These are phyloP conservation scores for Apophysomyces ossiformis DNA, from an alignment of 371 early-diverging fungal genomes.

Conservation along the genomic window DNA sequence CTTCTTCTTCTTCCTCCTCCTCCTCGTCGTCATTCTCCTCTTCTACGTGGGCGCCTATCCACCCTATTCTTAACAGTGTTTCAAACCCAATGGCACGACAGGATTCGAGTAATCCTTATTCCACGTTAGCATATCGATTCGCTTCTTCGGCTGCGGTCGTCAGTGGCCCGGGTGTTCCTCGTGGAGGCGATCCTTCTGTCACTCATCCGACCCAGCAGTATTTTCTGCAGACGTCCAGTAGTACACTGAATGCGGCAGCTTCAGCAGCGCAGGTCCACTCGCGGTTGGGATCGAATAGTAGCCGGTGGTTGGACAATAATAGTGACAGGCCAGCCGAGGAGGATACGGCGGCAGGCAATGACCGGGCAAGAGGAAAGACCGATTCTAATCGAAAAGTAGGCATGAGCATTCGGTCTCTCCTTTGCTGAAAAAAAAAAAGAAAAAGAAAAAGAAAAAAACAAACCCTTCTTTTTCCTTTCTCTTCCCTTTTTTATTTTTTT, in stretches of 20 bases:
- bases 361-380: constrained; percentile 26
- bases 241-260: constrained; percentile 47
- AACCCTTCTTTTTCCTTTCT: neutral
- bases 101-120: constrained; percentile 23
- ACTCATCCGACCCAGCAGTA: constrained; percentile 53
- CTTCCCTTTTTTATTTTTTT: neutral
- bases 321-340: neutral
- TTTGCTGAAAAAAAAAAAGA: constrained; percentile 12
- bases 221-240: constrained; percentile 49
- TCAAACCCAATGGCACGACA: constrained; percentile 2
- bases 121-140: constrained; percentile 25
- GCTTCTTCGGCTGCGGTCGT: constrained; percentile 20
- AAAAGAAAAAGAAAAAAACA: too few relatives aligned
- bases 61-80: neutral
- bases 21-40: too few relatives aligned
- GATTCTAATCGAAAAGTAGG: constrained; percentile 27
- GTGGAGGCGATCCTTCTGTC: constrained; percentile 19
- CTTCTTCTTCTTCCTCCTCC: neutral
- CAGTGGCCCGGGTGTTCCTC: constrained; percentile 22
- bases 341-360: constrained; percentile 25
- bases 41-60: neutral
- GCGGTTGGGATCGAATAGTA: constrained; percentile 10
- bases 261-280: constrained; percentile 36
- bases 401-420: constrained; percentile 31
- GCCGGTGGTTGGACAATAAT: constrained; percentile 9